phyloP scores from a whole-genome alignment of 768 basidiomycete genomes.

The Lactarius hengduanensis region DNA sequence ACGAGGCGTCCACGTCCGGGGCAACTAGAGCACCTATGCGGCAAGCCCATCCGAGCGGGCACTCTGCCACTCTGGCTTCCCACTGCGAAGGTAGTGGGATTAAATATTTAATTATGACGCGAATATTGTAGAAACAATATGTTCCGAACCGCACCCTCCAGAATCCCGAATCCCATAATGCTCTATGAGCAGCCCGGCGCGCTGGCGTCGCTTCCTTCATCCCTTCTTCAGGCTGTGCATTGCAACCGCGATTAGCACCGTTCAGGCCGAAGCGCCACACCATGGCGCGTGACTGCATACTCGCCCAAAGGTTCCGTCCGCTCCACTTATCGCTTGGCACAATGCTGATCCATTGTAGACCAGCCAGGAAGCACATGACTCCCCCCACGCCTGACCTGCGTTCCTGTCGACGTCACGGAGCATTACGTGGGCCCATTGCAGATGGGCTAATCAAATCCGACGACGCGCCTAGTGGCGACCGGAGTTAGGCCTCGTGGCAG shows the following conservation, averaged over 20 bases:
- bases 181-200: background rate
- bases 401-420: background rate
- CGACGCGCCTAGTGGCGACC: background rate
- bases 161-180: background rate
- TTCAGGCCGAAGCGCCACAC: conserved; percentile 5
- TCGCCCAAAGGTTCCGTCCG: background rate
- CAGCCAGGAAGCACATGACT: too few species aligned
- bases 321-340: background rate
- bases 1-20: background rate
- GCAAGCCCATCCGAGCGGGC: background rate
- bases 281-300: background rate
- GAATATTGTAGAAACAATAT: background rate
- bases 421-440: background rate
- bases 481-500: background rate
- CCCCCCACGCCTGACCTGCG: background rate
- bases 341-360: background rate
- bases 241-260: conserved; percentile 1
- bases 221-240: too few species aligned
- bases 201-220: background rate
- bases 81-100: too few species aligned
- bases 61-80: too few species aligned
- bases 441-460: background rate
- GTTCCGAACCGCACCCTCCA: background rate
- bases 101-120: conserved; percentile 2
- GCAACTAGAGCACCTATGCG: background rate